phyloP scores from a whole-genome alignment of 164 flowering plant genomes.

The Vitis rupestris region DNA sequence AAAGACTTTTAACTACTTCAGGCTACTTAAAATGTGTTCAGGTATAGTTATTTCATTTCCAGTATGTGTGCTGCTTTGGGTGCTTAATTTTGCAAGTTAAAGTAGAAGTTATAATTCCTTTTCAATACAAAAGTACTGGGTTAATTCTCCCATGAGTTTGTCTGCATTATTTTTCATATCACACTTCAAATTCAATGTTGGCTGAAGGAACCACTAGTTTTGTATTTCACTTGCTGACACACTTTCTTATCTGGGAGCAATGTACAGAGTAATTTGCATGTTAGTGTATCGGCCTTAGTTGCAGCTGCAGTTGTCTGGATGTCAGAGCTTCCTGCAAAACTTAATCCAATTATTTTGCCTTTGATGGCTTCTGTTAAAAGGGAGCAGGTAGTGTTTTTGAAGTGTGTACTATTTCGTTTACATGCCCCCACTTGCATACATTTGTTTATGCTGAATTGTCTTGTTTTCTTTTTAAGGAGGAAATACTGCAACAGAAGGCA shows the following conservation, averaged over 20 bases:
- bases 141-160: too few relatives aligned
- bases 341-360: slow-evolving; percentile 91
- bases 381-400: slow-evolving; percentile 66
- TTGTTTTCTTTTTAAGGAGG: slow-evolving; percentile 55
- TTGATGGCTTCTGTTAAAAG: slow-evolving; percentile 94
- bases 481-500: slow-evolving; percentile 82
- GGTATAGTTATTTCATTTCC: slow-evolving; percentile 32
- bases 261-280: slow-evolving; percentile 88
- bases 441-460: slow-evolving; percentile 2
- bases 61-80: background rate
- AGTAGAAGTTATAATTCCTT: background rate
- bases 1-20: slow-evolving; percentile 74
- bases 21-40: slow-evolving; percentile 95
- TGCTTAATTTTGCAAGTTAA: too few relatives aligned
- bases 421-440: background rate
- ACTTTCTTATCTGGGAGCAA: slow-evolving; percentile 11
- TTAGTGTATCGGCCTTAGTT: slow-evolving; percentile 77
- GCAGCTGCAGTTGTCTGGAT: slow-evolving; percentile 97
- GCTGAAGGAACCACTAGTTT: background rate
- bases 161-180: too few relatives aligned
- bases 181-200: background rate
- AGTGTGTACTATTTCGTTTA: background rate
- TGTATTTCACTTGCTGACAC: background rate
- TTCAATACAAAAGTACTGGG: too few relatives aligned
- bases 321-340: slow-evolving; percentile 80